Evolutionary conservation across 2,329 filamentous ascomycete species (phyloP).

Genomic region (Alternaria alternata): DNA sequence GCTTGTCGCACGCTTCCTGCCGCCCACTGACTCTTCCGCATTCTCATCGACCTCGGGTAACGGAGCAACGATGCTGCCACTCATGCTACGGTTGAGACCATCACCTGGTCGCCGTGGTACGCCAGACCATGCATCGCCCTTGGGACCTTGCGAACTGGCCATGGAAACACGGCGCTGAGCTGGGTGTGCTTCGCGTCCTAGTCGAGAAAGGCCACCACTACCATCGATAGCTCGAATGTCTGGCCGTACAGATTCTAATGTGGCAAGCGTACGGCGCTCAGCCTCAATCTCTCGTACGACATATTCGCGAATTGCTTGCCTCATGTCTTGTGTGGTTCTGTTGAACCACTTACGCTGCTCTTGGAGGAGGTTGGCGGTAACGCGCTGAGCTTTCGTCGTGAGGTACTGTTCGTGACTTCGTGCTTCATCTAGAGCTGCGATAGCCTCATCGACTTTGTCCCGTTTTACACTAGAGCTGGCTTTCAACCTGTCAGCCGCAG

Average conservation of each 20-base stretch:
- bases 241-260: constrained; percentile 90
- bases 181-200: constrained; percentile 89
- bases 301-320: constrained; percentile 86
- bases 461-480: constrained; percentile 83
- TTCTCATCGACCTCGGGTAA: constrained; percentile 70
- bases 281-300: constrained; percentile 95
- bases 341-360: constrained; percentile 93
- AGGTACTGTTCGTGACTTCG: constrained; percentile 82
- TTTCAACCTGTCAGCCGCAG: constrained; percentile 88
- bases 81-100: constrained; percentile 78
- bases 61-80: constrained; percentile 69
- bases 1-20: constrained; percentile 58
- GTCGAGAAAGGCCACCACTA: constrained; percentile 85
- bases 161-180: constrained; percentile 75
- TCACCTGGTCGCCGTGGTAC: constrained; percentile 80
- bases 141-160: constrained; percentile 89
- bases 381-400: constrained; percentile 83
- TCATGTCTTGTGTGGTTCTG: constrained; percentile 83
- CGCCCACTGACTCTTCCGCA: constrained; percentile 56
- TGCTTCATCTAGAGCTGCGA: constrained; percentile 87
- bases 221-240: constrained; percentile 93
- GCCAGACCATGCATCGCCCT: constrained; percentile 98
- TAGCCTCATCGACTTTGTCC: constrained; percentile 99
- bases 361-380: constrained; percentile 85
- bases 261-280: constrained; percentile 87